Base-by-base conservation (phyloP, 768 basidiomycete genomes). In the Grammothele lineata region DNA sequence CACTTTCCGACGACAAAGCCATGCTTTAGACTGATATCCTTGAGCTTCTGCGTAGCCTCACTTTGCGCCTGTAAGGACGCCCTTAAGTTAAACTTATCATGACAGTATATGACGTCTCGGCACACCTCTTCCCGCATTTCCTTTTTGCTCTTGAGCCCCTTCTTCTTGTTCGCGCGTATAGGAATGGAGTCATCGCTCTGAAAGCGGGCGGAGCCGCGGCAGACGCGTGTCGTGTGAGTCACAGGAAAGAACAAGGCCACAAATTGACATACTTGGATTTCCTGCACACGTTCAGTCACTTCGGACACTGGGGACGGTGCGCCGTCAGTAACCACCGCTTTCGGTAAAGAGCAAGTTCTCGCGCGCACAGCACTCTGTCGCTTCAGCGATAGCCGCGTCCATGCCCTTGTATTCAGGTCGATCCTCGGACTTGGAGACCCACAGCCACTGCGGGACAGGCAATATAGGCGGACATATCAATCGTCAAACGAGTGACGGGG, bases 101-200 rank as follows among this genome's bases (percentile, higher is more conserved):
- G 14, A 17, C 32, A 11, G 18, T 47, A 14, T 12, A 21, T 21
- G 18, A 38, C n/a, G n/a, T n/a, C n/a, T 27, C n/a, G 18, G 43
- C 64, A 17, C 60, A 85, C 86, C 66, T 81, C 68, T 61, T 88
- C 86, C 34, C 84, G 75, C 6, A 83, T 62, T 62, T 88, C 83
- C 60, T 86, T 88, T 63, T 88, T 89, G 56, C 83, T 84, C 64
- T 76, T 82, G 0, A 72, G 70, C 5, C 85, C 85, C 18, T 80
- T 79, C 62, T 85, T 87, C 65, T 87, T 88, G 58, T 69, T 87
- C 5, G 80, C 73, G 5, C 83, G 80, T 4, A 73, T 45, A 5
- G 87, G 86, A 25, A 88, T 87, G 0, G 80, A 72, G 3, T 66
- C 62, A 47, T 87, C 82, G 42, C 82, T 79, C 84, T 87, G 14